Percentiles rank a stretch among this genome's conserved stretches.
Conservation (phyloP, 2,329 filamentous ascomycete genomes). For the Penicillium glabrum region DNA sequence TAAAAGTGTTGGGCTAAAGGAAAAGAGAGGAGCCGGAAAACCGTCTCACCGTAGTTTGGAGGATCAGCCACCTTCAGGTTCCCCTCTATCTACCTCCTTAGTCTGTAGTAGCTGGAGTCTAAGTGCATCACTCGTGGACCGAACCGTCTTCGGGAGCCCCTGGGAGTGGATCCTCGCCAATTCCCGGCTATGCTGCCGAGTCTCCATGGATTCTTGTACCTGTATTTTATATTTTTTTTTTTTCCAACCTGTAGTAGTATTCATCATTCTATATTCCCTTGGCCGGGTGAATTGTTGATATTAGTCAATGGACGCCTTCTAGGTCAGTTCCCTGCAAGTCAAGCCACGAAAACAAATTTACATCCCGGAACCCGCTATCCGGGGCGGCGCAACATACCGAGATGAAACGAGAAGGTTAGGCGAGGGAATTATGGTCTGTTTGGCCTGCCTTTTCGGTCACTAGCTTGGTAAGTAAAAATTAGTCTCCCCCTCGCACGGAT, state of each 20-base stretch:
- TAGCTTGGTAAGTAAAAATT: constrained; percentile 7
- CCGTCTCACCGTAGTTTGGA: constrained; percentile 25
- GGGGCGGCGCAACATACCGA: not conserved
- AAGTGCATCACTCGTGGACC: constrained; percentile 13
- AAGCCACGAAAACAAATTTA: constrained; percentile 6
- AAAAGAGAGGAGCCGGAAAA: not conserved
- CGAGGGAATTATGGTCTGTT: constrained; percentile 8
- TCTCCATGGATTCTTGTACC: not conserved
- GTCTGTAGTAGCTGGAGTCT: not conserved
- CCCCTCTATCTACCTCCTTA: not conserved
- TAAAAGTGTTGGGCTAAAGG: not conserved
- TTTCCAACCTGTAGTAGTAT: not conserved
- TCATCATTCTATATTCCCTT: no score
- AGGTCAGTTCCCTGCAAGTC: constrained; percentile 4
- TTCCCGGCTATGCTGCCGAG: constrained; percentile 22
- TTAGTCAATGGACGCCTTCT: no score
- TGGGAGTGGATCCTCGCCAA: constrained; percentile 14
- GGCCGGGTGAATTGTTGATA: no score
- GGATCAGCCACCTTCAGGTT: not conserved
- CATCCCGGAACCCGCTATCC: constrained; percentile 1
- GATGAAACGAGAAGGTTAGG: constrained; percentile 22
- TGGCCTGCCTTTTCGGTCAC: constrained; percentile 11
- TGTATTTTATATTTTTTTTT: not conserved
- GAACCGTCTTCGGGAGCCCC: constrained; percentile 18
- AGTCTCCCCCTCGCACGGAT: not conserved